phyloP scores from a whole-genome alignment of 2,329 filamentous ascomycete species.

The Aspergillus japonicus region DNA sequence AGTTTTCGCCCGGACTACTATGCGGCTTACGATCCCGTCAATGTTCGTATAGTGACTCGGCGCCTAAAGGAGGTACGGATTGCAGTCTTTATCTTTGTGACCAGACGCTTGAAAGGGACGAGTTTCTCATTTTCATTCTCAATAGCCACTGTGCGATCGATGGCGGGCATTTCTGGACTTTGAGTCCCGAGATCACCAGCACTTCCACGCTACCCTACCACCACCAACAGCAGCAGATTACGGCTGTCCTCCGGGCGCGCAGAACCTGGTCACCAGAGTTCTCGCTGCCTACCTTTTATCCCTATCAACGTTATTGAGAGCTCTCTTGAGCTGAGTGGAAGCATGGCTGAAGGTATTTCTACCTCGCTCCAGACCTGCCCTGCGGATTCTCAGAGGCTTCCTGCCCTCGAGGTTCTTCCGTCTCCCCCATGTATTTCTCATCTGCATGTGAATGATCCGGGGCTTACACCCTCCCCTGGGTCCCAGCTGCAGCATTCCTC shows the following conservation, averaged over 20 bases:
- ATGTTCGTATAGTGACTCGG: neutral
- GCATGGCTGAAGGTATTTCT: constrained; percentile 41
- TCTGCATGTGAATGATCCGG: constrained; percentile 38
- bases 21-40: neutral
- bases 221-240: neutral
- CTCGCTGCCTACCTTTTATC: neutral
- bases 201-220: neutral
- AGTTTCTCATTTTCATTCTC: neutral
- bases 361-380: constrained; percentile 32
- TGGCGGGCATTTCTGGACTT: neutral
- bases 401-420: constrained; percentile 22
- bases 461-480: constrained; percentile 46
- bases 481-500: constrained; percentile 29
- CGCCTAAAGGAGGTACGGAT: neutral
- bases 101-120: neutral
- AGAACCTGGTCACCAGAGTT: neutral
- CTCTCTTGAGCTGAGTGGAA: constrained; percentile 23
- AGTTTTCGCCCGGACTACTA: neutral
- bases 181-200: neutral
- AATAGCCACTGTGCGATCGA: neutral
- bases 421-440: constrained; percentile 19
- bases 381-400: constrained; percentile 19
- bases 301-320: neutral
- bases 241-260: neutral
- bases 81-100: neutral